Base-by-base conservation (phyloP, 495 filamentous ascomycete genomes). In the Lentithecium fluviatile region DNA sequence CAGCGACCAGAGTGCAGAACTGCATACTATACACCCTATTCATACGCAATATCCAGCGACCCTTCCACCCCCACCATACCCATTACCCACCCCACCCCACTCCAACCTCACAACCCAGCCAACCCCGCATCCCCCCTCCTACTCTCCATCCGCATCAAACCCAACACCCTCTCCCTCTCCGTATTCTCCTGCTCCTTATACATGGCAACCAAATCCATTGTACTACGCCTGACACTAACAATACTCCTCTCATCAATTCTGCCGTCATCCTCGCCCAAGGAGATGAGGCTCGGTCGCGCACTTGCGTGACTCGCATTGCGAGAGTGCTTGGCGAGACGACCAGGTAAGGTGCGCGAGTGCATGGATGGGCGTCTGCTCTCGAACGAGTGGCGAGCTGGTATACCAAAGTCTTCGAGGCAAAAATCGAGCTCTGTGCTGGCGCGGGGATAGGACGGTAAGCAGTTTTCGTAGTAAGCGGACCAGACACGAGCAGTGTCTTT, bases 121-220 rank as follows among this genome's bases (percentile, higher is more conserved):
- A 43, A 32, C 4, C 29, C 29, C 29, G 29, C 29, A 32, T 32
- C 15, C 37, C 2, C 59, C 45, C 17, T 50, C 19, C 21, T 24
- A 56, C 34, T 51, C 49, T 46, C 50, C 5, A n/a, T 23, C 43
- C 49, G 45, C 25, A 34, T 43, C 29, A 69, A 40, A 20, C 42
- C 47, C 57, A 65, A 52, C 25, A 62, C 62, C 29, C 51, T 56
- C 55, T 66, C 66, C 45, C 62, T 40, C 40, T 69, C 66, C 40
- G 15, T 25, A 21, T 17, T 25, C 49, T 63, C 59, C 55, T 56
- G 58, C 43, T 69, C 58, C 36, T 29, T 19, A 45, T 59, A 60
- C 47, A 51, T 10, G 13, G 25, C 38, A 7, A 60, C 32, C 25
- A 69, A 51, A 46, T 69, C 66, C 48, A 59, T 47, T 32, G 66